Evolutionary conservation across 176 grass and related monocot genomes (phyloP).

Genomic region (Cenchrus americanus): DNA sequence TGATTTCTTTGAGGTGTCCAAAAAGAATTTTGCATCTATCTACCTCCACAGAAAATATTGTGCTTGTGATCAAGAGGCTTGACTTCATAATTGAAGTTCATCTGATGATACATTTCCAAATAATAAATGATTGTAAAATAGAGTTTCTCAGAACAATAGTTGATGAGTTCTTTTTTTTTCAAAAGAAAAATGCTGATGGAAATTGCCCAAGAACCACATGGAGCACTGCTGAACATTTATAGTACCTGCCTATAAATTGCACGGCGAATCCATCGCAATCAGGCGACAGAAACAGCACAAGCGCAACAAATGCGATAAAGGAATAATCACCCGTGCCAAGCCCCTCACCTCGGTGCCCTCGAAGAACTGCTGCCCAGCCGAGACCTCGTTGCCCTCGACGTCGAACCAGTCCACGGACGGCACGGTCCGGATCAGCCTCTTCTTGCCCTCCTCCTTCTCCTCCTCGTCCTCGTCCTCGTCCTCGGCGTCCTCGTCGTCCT

Average conservation of each 20-base stretch:
- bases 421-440: constrained; percentile 65
- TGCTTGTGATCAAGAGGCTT: neutral
- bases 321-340: neutral
- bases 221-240: neutral
- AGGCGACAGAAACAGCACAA: neutral
- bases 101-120: neutral
- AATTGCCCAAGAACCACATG: neutral
- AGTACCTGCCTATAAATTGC: neutral
- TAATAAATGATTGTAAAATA: neutral
- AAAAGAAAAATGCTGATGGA: neutral
- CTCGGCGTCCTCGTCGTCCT: constrained; percentile 42
- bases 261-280: neutral
- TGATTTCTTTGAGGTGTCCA: neutral
- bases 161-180: neutral
- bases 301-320: neutral
- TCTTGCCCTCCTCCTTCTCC: constrained; percentile 42
- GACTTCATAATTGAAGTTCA: neutral
- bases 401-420: constrained; percentile 84
- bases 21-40: neutral
- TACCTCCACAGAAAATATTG: neutral
- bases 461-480: constrained; percentile 23
- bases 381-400: constrained; percentile 84
- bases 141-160: neutral
- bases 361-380: constrained; percentile 44
- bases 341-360: constrained; percentile 52